Evolutionary conservation across 495 filamentous ascomycete species (phyloP).

Genomic region (Amorphotheca resinae): DNA sequence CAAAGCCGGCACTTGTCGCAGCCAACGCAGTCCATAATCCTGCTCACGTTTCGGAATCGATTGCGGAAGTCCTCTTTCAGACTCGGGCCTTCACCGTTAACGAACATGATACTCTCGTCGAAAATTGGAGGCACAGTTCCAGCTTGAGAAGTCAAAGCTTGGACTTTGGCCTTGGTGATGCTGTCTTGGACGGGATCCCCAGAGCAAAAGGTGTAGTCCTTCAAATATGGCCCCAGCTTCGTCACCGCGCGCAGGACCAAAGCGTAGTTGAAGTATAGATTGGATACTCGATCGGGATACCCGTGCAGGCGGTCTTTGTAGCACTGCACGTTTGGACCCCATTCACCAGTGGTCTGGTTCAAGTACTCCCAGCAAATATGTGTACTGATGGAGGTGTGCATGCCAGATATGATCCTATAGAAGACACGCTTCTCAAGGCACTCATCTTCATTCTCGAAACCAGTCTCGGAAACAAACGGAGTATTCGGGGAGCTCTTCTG

Average conservation of each 20-base stretch:
- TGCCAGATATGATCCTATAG: slow-evolving; percentile 85
- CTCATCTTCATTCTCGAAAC: slow-evolving; percentile 69
- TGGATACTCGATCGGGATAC: slow-evolving; percentile 84
- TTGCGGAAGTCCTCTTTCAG: slow-evolving; percentile 97
- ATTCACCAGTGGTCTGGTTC: slow-evolving; percentile 88
- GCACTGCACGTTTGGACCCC: slow-evolving; percentile 85
- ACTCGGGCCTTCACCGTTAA: slow-evolving; percentile 50
- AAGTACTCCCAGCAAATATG: slow-evolving; percentile 95
- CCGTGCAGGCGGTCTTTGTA: slow-evolving; percentile 73
- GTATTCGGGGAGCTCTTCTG: slow-evolving; percentile 37
- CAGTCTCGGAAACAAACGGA: slow-evolving; percentile 28
- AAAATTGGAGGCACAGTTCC: slow-evolving; percentile 63
- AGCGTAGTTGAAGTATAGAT: slow-evolving; percentile 98
- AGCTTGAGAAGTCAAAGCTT: slow-evolving; percentile 57
- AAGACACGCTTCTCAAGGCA: slow-evolving; percentile 97
- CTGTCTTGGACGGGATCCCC: slow-evolving; percentile 70
- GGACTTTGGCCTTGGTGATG: slow-evolving; percentile 66
- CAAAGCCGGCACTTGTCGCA: slow-evolving; percentile 98
- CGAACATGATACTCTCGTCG: slow-evolving; percentile 91
- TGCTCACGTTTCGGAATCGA: slow-evolving; percentile 89
- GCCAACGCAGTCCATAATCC: slow-evolving; percentile 96
- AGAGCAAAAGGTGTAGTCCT: slow-evolving; percentile 81
- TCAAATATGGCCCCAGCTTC: slow-evolving; percentile 77
- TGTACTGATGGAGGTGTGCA: slow-evolving; percentile 94
- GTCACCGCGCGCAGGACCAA: slow-evolving; percentile 78